Evolutionary conservation across 129 eudicot species (phyloP).

Genomic region (Tagetes patula): DNA sequence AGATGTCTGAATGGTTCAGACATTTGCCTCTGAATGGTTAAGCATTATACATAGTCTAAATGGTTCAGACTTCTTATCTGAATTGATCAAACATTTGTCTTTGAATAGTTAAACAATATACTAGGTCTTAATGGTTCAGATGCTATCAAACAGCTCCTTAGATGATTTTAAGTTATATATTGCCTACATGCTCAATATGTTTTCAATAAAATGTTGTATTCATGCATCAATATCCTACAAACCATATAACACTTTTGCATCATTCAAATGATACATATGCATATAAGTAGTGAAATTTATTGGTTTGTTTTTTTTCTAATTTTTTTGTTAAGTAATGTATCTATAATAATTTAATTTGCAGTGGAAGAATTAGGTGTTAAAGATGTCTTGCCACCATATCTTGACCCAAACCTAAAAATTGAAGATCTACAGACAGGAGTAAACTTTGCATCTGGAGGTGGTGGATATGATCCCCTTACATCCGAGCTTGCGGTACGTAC

Average conservation of each 20-base stretch:
- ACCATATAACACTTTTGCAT: not conserved
- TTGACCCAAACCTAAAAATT: constrained; percentile 49
- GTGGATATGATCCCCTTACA: constrained; percentile 82
- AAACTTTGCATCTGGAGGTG: constrained; percentile 85
- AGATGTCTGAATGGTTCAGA: too few relatives aligned
- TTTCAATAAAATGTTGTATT: not conserved
- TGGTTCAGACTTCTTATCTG: too few relatives aligned
- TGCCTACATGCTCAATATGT: not conserved
- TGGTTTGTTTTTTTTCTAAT: not conserved
- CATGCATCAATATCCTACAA: not conserved
- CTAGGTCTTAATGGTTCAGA: too few relatives aligned
- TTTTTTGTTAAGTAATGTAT: not conserved
- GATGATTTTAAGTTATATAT: not conserved
- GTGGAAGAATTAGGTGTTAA: constrained; percentile 81
- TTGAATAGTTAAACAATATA: too few relatives aligned
- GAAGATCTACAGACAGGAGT: constrained; percentile 76
- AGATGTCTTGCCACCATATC: constrained; percentile 61
- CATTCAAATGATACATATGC: not conserved
- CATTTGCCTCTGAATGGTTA: too few relatives aligned
- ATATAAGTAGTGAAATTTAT: not conserved
- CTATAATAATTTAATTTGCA: constrained; percentile 24
- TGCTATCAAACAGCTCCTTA: too few relatives aligned
- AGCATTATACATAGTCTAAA: too few relatives aligned
- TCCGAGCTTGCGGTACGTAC: constrained; percentile 56
- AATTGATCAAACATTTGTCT: too few relatives aligned